Conservation (phyloP, 495 filamentous ascomycete genomes). For the Astrothelium macrocarpum region DNA sequence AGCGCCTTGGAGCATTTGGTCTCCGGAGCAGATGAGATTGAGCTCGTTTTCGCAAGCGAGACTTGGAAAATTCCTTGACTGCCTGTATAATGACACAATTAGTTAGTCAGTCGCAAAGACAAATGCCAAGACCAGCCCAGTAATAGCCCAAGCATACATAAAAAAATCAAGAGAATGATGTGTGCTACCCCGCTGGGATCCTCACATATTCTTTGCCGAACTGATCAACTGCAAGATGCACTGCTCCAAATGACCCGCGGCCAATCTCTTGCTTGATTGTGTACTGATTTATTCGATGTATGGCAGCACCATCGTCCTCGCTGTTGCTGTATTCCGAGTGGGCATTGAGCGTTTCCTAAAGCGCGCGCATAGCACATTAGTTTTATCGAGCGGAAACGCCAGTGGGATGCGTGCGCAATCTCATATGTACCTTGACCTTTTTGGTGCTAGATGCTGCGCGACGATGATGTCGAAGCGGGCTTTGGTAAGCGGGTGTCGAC, state of each 20-base stretch:
- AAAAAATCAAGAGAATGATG: background rate
- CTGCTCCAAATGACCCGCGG: slow-evolving; percentile 86
- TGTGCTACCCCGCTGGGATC: slow-evolving; percentile 12
- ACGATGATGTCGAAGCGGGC: slow-evolving; percentile 33
- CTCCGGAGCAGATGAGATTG: slow-evolving; percentile 83
- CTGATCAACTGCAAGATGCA: slow-evolving; percentile 85
- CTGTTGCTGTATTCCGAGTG: slow-evolving; percentile 73
- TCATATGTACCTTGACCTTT: slow-evolving; percentile 31
- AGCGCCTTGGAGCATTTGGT: slow-evolving; percentile 45
- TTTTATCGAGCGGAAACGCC: background rate
- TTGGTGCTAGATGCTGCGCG: slow-evolving; percentile 28
- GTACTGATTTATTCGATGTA: slow-evolving; percentile 90
- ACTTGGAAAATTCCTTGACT: slow-evolving; percentile 96
- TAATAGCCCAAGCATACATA: slow-evolving; percentile 13
- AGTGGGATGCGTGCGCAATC: background rate
- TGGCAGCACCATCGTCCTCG: slow-evolving; percentile 65
- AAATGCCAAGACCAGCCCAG: slow-evolving; percentile 12
- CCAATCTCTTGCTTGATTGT: slow-evolving; percentile 92
- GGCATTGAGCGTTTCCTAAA: slow-evolving; percentile 84
- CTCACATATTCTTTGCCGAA: slow-evolving; percentile 88
- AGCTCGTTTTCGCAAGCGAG: slow-evolving; percentile 78
- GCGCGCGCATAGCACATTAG: slow-evolving; percentile 5
- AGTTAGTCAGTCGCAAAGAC: slow-evolving; percentile 7
- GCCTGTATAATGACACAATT: slow-evolving; percentile 45
- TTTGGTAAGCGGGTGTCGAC: slow-evolving; percentile 32